phyloP scores from a whole-genome alignment of 345 rosid species.

The Laguncularia racemosa region DNA sequence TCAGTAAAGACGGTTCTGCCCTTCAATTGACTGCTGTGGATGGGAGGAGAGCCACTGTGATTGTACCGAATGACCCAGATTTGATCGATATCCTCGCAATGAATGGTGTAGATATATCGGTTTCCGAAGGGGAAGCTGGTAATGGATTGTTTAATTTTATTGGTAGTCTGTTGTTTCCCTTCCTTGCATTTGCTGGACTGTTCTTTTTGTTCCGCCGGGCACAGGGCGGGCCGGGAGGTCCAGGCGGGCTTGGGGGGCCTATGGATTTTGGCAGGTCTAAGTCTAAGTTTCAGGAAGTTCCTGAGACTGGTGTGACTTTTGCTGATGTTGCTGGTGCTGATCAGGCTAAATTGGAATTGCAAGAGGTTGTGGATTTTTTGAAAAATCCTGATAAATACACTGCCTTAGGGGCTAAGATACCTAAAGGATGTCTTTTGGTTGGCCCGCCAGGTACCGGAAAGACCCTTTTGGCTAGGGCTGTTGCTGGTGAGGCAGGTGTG shows the following conservation, averaged over 20 bases:
- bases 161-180: constrained; percentile 17
- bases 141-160: constrained; percentile 18
- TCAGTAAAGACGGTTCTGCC: constrained; percentile 22
- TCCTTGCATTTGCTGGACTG: constrained; percentile 15
- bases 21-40: constrained; percentile 24
- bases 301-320: constrained; percentile 24
- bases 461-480: constrained; percentile 75
- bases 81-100: constrained; percentile 18
- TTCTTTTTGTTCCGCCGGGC: constrained; percentile 20
- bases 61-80: constrained; percentile 20
- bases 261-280: constrained; percentile 24
- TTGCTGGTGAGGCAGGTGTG: constrained; percentile 82
- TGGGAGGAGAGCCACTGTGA: constrained; percentile 18
- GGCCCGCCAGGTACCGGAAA: constrained; percentile 73
- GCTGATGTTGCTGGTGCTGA: constrained; percentile 38
- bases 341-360: constrained; percentile 31
- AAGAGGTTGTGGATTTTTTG: constrained; percentile 29
- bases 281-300: constrained; percentile 26
- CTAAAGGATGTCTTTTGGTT: constrained; percentile 34
- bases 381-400: constrained; percentile 34
- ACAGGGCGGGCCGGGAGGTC: constrained; percentile 24
- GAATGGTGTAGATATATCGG: constrained; percentile 24
- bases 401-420: constrained; percentile 37
- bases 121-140: constrained; percentile 22
- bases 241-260: constrained; percentile 22